Evolutionary conservation across 2,329 filamentous ascomycete species (phyloP).

Genomic region (Curvularia hawaiiensis): DNA sequence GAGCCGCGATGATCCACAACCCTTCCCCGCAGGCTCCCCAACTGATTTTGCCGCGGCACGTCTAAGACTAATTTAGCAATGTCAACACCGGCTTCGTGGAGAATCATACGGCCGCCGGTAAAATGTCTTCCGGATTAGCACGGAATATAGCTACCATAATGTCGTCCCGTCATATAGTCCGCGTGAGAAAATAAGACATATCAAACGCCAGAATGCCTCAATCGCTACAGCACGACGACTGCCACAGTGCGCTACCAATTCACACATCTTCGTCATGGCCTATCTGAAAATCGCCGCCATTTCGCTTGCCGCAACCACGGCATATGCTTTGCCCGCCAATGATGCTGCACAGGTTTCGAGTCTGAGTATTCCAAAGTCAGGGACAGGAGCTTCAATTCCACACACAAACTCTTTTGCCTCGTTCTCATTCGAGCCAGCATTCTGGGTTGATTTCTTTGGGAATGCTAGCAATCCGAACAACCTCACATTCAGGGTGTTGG

Average conservation of each 20-base stretch:
- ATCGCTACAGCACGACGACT: background rate
- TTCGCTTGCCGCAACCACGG: background rate
- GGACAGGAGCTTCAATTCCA: slow-evolving; percentile 12
- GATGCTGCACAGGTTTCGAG: background rate
- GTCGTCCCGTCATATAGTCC: background rate
- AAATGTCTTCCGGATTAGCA: background rate
- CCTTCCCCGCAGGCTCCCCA: slow-evolving; percentile 10
- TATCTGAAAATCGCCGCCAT: slow-evolving; percentile 2
- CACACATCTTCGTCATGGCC: background rate
- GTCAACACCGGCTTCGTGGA: slow-evolving; percentile 1
- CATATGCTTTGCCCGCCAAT: slow-evolving; percentile 2
- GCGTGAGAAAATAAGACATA: background rate
- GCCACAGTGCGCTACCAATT: background rate
- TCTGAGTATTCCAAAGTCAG: slow-evolving; percentile 10
- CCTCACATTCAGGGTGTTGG: slow-evolving; percentile 10
- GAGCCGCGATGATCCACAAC: slow-evolving; percentile 4
- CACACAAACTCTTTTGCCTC: slow-evolving; percentile 18
- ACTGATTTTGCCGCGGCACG: background rate
- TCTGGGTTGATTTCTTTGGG: slow-evolving; percentile 22
- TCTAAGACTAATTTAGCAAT: slow-evolving; percentile 2
- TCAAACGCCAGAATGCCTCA: background rate
- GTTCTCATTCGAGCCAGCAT: slow-evolving; percentile 18
- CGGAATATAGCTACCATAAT: background rate
- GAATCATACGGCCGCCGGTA: slow-evolving; percentile 10
- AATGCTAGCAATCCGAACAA: slow-evolving; percentile 14